Base-by-base conservation (phyloP, 2,329 filamentous ascomycete species). In the Dactylonectria macrodidyma region DNA sequence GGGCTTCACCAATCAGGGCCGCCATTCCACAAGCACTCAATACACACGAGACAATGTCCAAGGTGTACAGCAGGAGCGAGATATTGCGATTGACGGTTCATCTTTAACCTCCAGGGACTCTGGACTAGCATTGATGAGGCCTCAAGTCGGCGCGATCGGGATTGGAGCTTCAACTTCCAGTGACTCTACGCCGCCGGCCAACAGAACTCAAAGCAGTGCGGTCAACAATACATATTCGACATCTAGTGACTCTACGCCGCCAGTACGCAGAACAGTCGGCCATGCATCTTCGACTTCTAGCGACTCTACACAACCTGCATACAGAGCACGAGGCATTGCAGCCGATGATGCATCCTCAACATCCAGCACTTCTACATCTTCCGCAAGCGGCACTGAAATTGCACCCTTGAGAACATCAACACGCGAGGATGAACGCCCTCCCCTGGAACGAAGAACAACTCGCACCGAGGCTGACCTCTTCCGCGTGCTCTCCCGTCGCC, bases 391-490 rank as follows among this genome's bases (percentile, higher is more conserved):
- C 2, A 63, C 74, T 1, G 55, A 75, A 2, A 78, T 78, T 30
- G 75, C 76, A 3, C 69, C 77, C 2, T 69, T 82, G 5, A 81
- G 76, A 57, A 73, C 74, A 3, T 56, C 67, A 24, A 59, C 67
- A 3, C 16, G n/a, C 1, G 59, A 64, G 3, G 60, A 68, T 3
- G 30, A 73, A 14, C 67, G 75, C 9, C 73, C 73, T 0, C 38
- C 65, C 0, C 50, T 79, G 0, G 67, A 74, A 30, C 77, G 70
- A 19, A 73, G 68, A n/a, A 78, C 74, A 1, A 65, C 66, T 2
- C 75, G 75, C 3, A 84, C 80, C 2, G 87, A 89, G 73, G 85
- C 89, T 26, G 86, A 89, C 22, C 69, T 89, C 0, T 86, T 89
- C 67, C 80, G 81, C 1, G 82, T 78, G 0, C 71, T 89, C 0